Evolutionary conservation across 495 filamentous ascomycete genomes (phyloP).

Genomic region (Podospora didyma): DNA sequence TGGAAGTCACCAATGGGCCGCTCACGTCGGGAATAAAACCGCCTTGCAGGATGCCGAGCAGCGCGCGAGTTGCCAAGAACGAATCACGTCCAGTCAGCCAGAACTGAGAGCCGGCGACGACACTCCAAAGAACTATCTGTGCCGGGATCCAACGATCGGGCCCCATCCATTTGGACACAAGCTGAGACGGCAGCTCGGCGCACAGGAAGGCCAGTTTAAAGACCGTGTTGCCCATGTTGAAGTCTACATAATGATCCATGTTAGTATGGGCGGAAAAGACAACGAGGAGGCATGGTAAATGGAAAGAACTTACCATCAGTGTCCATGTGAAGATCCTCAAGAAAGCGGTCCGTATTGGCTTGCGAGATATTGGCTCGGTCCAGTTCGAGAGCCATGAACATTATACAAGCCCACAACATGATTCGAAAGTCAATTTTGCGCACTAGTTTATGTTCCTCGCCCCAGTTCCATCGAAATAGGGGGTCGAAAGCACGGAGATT

Average conservation of each 20-base stretch:
- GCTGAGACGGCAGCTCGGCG: constrained; percentile 71
- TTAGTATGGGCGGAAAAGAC: not conserved
- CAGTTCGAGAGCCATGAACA: constrained; percentile 80
- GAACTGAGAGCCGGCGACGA: constrained; percentile 66
- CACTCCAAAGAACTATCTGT: constrained; percentile 75
- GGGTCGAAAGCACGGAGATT: constrained; percentile 43
- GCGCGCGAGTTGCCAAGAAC: constrained; percentile 60
- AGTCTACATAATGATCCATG: constrained; percentile 39
- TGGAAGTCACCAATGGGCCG: not conserved
- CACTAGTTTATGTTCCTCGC: constrained; percentile 34
- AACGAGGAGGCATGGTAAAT: not conserved
- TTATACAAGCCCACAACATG: constrained; percentile 64
- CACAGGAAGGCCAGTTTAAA: constrained; percentile 65
- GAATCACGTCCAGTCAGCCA: constrained; percentile 56
- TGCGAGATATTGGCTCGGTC: constrained; percentile 64
- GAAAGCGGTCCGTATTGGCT: constrained; percentile 37
- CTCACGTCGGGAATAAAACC: constrained; percentile 56
- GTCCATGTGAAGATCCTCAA: constrained; percentile 29
- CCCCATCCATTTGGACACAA: constrained; percentile 72
- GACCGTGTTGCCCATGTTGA: constrained; percentile 74
- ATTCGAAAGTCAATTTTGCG: constrained; percentile 39
- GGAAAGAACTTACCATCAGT: constrained; percentile 27
- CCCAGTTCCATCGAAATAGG: constrained; percentile 39
- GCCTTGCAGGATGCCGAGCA: constrained; percentile 74
- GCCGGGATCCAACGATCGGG: constrained; percentile 83